Conservation (phyloP, 306 rosid genomes). For the Malus orientalis region DNA sequence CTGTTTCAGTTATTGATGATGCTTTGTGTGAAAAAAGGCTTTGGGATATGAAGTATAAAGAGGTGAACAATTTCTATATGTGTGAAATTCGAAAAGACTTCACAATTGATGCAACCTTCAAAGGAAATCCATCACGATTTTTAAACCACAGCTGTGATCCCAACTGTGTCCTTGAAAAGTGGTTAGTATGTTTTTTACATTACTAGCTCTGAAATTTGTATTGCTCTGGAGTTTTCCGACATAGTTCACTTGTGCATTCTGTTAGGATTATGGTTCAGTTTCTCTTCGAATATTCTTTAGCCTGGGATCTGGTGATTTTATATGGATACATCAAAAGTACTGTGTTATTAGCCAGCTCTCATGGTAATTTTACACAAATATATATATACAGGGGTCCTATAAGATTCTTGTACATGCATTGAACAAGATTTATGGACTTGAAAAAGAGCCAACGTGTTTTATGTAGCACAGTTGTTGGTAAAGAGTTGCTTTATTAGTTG, state of each 20-base stretch:
- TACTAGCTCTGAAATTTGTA: background rate
- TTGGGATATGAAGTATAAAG: constrained; percentile 85
- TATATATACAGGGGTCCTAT: background rate
- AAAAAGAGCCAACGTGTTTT: background rate
- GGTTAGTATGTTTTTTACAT: constrained; percentile 46
- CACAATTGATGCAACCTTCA: constrained; percentile 92
- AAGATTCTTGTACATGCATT: background rate
- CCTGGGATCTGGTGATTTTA: background rate
- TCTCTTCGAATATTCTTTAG: background rate
- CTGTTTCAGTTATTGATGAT: constrained; percentile 75
- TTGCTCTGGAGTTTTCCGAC: background rate
- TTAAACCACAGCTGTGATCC: constrained; percentile 92
- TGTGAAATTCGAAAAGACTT: constrained; percentile 92
- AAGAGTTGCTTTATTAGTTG: background rate
- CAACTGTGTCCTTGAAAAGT: constrained; percentile 80
- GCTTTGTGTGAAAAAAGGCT: constrained; percentile 78
- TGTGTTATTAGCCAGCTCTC: background rate
- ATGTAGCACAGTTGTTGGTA: background rate
- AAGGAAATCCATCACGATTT: constrained; percentile 80
- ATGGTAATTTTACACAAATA: background rate
- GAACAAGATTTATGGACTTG: background rate
- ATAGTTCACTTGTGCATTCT: background rate
- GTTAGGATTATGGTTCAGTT: background rate
- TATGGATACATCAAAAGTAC: background rate
- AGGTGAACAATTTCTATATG: constrained; percentile 76